Evolutionary conservation across 2,329 filamentous ascomycete species (phyloP), one percentile per base, ranked within the genome.

Genomic region (Penicillium thymicola): DNA sequence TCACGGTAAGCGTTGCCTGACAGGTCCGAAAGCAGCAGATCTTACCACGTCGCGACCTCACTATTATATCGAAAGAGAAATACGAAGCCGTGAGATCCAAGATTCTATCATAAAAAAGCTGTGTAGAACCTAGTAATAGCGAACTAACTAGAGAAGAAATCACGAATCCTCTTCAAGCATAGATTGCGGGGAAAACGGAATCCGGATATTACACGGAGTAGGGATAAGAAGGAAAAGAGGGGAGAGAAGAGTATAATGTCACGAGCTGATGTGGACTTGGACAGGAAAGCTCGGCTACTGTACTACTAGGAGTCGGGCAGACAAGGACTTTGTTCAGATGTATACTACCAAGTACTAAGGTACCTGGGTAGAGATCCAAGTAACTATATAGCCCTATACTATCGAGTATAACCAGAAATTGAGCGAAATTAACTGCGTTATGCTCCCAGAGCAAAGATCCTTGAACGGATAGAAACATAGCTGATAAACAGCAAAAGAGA

Each of bases 11-110:
- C 34, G 54, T 61, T 64, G 60, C 59, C 55, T 65, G 63, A 63
- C 44, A 45, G 58, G 57, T 58, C 63, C 58, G 62, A 34, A 64
- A 61, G 46, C 58, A 61, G 62, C 62, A 50, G 14, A 28, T 23
- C 50, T 47, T 46, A 47, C 40, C 48, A 40, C 28, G 21, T 51
- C 38, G 9, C 27, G 4, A 43, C n/a, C 32, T 42, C 37, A 42
- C 47, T 41, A 42, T 42, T 25, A 11, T 44, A 14, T 18, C n/a
- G 21, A 34, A 34, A 36, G 14, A 43, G 16, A 21, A 34, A 27
- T 51, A 27, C 16, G 5, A 27, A 48, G n/a, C 16, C n/a, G 36
- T 16, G n/a, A 23, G 6, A 43, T 37, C 21, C 10, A 13, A 4
- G 4, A 14, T 11, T 50, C 36, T 41, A 49, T 16, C 18, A 30